These are phyloP conservation scores for Peterozyma xylosa DNA, from an alignment of 805 yeast species.

Conservation along the genomic window DNA sequence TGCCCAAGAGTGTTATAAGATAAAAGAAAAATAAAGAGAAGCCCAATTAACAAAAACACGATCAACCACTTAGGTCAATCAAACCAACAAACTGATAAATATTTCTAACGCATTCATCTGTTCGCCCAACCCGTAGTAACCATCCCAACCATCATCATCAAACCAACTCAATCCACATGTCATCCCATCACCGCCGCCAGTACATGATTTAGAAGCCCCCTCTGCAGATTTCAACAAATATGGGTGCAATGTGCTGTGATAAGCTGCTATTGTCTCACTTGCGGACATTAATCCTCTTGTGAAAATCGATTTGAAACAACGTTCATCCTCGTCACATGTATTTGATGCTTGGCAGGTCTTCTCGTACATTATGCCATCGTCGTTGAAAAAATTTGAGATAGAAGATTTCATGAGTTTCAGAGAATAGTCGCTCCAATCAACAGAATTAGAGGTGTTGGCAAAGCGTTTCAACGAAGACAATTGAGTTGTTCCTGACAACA, in stretches of 20 bases:
- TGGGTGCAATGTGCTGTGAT: conserved; percentile 31
- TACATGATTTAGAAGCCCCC: conserved; percentile 65
- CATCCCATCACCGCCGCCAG: conserved; percentile 67
- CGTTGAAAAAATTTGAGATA: conserved; percentile 33
- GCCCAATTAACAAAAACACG: too few species aligned
- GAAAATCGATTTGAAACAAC: conserved; percentile 66
- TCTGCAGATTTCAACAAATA: conserved; percentile 40
- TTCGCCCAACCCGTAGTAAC: conserved; percentile 67
- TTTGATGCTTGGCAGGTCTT: conserved; percentile 45
- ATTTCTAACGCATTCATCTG: conserved; percentile 69
- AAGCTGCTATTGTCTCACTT: conserved; percentile 50
- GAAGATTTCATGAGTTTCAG: too few species aligned
- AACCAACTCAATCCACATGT: conserved; percentile 73
- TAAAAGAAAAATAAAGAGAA: too few species aligned
- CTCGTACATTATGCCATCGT: conserved; percentile 48
- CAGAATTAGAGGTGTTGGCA: too few species aligned
- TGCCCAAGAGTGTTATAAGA: too few species aligned
- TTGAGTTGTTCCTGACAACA: conserved; percentile 21
- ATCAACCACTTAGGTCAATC: not conserved
- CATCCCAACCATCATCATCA: conserved; percentile 49
- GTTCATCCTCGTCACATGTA: conserved; percentile 66
- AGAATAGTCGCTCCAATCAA: too few species aligned
- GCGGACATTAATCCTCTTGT: conserved; percentile 48
- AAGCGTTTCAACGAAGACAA: too few species aligned
- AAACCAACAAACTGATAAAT: conserved; percentile 32